Evolutionary conservation across 352 stramenopile species (phyloP), one percentile per base, ranked within the genome.

Genomic region (Phytophthora hibernalis): DNA sequence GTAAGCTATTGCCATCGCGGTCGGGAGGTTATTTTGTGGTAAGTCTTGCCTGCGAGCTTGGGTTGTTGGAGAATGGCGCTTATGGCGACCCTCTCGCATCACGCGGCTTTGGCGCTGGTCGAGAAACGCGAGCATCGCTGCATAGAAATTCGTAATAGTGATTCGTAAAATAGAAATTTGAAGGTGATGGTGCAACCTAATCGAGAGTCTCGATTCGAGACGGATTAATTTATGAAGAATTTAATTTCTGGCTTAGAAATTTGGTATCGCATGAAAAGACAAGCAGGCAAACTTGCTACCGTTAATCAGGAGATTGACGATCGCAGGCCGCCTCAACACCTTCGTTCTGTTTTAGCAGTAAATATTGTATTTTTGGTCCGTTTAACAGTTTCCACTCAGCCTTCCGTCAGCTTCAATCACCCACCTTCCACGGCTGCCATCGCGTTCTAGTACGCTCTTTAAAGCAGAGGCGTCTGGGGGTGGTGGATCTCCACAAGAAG

Each of bases 401-500:
- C 33, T n/a, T 38, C 33, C 33, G 28, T 9, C 28, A 7, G 28
- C 28, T 31, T 10, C 28, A 31, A 31, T 10, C 28, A 31, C 28
- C 40, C 18, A 38, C 16, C 16, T 10, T 42, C 28, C 28, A 4
- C 8, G 3, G 44, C 20, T 55, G 49, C 49, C 13, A 28, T 47
- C 42, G 22, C 40, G 38, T 49, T 61, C 59, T 61, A 52, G 24
- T 56, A 49, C 31, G 22, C 28, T n/a, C 26, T 50, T 45, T 58
- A 68, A 33, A 30, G 38, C 28, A 63, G 43, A 38, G 50, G 60
- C 13, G 33, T 55, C 60, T 65, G 54, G 15, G 65, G 67, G 58
- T 82, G 72, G 54, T 85, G 74, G 33, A 80, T 75, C 52, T 80
- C 61, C 28, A 85, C 65, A 3, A 79, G 37, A 22, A 71, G 20